Base-by-base conservation (phyloP, 345 rosid species). In the Linum tenue region DNA sequence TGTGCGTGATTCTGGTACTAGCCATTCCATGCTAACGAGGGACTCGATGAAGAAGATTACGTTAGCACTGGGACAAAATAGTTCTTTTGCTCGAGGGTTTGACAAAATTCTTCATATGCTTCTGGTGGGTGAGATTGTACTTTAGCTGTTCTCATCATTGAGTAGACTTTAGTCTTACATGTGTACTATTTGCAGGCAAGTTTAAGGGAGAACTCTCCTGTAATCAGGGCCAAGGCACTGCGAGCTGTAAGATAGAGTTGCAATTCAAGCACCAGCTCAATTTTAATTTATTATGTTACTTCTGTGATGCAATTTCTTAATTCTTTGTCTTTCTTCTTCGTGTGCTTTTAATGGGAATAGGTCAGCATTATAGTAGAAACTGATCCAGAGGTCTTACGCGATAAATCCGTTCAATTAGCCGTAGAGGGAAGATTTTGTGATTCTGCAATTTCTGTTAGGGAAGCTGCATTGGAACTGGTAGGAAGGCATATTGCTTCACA, bases 361-460 rank as follows among this genome's bases (percentile, higher is more conserved):
- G 97, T 90, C 58, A 91, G 99, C 79, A 84, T 87, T 64, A 91
- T 90, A 71, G 99, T 94, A 63, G 99, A 94, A 83, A 86, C 85
- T 73, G 99, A 94, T 76, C 97, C 99, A 39, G 99, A 88, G 84
- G 99, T 94, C 56, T 76, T 90, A 72, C 76, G 96, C 61, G 97
- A 94, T 75, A 85, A 84, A 66, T 96, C 88, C 67, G 96, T 94
- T 64, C 99, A 94, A 73, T 68, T 83, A 75, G 99, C 99, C 75
- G 97, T 94, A 76, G 96, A 94, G 75, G 99, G 97, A 79, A 86
- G 99, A 82, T 90, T 94, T 78, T 94, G 99, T 68, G 99, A 94
- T 78, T 94, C 99, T 35, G 96, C 99, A 63, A 94, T 91, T 75
- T 94, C 99, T 70, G 99, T 83, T 37, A 94, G 99, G 75, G 97